Conservation (phyloP, 352 stramenopile genomes). For the Pythium dissimile region DNA sequence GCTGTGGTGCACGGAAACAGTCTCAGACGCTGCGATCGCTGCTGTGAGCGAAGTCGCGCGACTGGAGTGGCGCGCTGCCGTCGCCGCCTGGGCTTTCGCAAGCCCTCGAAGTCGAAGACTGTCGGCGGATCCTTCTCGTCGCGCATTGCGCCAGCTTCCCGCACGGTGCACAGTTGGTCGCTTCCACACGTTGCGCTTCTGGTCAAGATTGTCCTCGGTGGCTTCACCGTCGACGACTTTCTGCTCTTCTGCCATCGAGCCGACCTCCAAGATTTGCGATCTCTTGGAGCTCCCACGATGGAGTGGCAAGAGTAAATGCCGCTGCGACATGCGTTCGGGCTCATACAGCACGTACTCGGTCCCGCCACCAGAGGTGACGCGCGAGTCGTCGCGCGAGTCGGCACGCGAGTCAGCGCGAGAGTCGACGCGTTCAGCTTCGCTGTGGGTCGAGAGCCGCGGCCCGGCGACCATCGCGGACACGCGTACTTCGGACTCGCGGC, state of each 20-base stretch:
- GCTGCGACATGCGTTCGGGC: conserved; percentile 59
- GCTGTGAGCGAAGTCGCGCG: conserved; percentile 26
- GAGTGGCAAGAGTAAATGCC: conserved; percentile 34
- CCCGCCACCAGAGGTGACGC: not conserved
- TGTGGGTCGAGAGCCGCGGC: conserved; percentile 4
- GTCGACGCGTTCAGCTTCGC: not conserved
- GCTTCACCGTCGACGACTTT: conserved; percentile 21
- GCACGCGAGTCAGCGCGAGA: not conserved
- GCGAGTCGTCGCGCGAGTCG: not conserved
- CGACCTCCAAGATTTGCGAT: conserved; percentile 4
- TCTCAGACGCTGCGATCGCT: conserved; percentile 20
- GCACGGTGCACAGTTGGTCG: conserved; percentile 28
- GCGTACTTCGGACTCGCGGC: conserved; percentile 45
- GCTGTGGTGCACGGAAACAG: conserved; percentile 24
- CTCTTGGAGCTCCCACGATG: conserved; percentile 9
- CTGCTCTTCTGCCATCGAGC: not conserved
- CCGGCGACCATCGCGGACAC: not conserved
- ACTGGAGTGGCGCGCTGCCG: conserved; percentile 27
- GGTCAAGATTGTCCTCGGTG: conserved; percentile 24
- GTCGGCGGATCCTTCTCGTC: conserved; percentile 32
- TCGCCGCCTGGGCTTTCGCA: conserved; percentile 15
- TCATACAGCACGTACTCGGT: conserved; percentile 43
- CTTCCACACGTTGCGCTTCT: conserved; percentile 35
- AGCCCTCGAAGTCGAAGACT: conserved; percentile 34
- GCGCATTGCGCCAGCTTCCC: conserved; percentile 51